phyloP scores from a whole-genome alignment of 345 rosid genomes.

The Camelina neglecta region DNA sequence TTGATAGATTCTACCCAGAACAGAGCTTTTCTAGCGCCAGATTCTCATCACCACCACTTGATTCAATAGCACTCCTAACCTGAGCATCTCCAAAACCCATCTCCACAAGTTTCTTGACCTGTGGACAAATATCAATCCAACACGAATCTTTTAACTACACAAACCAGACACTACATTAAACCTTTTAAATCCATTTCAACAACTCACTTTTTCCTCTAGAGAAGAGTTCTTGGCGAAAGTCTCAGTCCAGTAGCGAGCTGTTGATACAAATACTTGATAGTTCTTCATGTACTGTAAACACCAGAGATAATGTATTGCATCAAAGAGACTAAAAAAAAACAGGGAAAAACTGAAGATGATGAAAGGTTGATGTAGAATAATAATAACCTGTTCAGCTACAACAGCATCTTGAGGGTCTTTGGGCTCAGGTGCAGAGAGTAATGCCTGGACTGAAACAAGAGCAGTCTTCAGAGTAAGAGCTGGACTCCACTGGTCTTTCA shows the following conservation, averaged over 20 bases:
- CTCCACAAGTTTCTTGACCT: slow-evolving; percentile 89
- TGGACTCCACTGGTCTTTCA: slow-evolving; percentile 99
- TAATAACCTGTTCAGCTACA: slow-evolving; percentile 90
- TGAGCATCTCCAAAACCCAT: slow-evolving; percentile 89
- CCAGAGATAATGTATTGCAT: background rate
- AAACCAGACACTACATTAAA: background rate
- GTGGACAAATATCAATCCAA: slow-evolving; percentile 32
- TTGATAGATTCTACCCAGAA: slow-evolving; percentile 51
- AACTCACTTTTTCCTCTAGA: slow-evolving; percentile 83
- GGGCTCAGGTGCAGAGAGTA: slow-evolving; percentile 93
- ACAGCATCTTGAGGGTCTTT: slow-evolving; percentile 99
- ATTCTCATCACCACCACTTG: slow-evolving; percentile 96
- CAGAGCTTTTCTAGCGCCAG: slow-evolving; percentile 93
- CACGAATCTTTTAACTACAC: slow-evolving; percentile 7
- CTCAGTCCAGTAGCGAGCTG: slow-evolving; percentile 99
- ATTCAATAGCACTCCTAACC: slow-evolving; percentile 81
- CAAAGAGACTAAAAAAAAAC: background rate
- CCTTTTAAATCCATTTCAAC: background rate
- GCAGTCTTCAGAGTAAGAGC: slow-evolving; percentile 98
- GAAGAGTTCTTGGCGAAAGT: slow-evolving; percentile 86
- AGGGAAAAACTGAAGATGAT: background rate
- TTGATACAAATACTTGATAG: slow-evolving; percentile 80
- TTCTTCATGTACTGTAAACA: slow-evolving; percentile 79
- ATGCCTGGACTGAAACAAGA: slow-evolving; percentile 93
- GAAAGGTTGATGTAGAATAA: background rate